Conservation (phyloP, 139 green algal species). For the Ettlia oleoabundans region DNA sequence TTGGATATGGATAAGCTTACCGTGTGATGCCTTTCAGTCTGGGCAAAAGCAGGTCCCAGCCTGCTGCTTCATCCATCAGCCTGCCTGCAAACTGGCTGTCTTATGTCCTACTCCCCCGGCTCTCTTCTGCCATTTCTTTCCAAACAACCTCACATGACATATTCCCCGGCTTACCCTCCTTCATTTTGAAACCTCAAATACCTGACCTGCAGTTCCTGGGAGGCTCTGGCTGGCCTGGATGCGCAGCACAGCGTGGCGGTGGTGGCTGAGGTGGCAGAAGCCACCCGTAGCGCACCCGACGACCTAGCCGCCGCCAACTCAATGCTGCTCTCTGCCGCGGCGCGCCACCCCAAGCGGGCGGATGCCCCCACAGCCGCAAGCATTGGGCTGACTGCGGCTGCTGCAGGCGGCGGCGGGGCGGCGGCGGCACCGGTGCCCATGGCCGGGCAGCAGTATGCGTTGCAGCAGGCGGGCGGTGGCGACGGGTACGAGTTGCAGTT, state of each 20-base stretch:
- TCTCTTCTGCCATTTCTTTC: no score
- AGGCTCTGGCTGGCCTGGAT: constrained; percentile 35
- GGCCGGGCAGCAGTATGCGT: no score
- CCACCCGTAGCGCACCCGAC: constrained; percentile 20
- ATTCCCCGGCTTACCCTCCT: not conserved
- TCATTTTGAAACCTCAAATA: not conserved
- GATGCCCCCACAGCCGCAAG: constrained; percentile 23
- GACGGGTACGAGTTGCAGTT: no score
- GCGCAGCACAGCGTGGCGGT: constrained; percentile 9
- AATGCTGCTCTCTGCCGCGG: constrained; percentile 4
- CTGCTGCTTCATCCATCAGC: not conserved
- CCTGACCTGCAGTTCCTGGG: constrained; percentile 38
- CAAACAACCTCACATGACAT: no score
- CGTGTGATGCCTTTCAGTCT: no score
- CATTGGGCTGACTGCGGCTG: not conserved
- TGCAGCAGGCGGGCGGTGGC: no score
- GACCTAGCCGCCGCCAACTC: constrained; percentile 36
- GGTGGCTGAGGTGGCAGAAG: constrained; percentile 34
- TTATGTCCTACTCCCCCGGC: no score
- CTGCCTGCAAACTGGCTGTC: no score
- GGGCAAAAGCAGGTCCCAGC: not conserved
- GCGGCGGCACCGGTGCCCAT: no score
- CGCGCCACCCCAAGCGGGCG: constrained; percentile 23
- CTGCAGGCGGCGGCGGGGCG: not conserved
- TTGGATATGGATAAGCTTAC: no score